Base-by-base conservation (phyloP, 129 eudicot species). In the Flaveria bidentis region DNA sequence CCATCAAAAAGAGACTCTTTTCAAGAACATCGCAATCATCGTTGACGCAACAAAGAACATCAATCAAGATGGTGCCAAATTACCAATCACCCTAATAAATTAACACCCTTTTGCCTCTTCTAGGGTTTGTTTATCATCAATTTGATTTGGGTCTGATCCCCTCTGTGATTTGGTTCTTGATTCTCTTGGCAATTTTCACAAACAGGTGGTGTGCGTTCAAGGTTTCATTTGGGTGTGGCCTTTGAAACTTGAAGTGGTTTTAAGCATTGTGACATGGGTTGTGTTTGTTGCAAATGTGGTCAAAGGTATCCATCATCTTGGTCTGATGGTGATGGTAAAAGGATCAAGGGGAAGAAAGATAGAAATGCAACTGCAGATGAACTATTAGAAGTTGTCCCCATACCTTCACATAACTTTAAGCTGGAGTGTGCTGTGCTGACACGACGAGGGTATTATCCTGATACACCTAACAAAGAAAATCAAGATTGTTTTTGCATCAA, bases 371-470 rank as follows among this genome's bases (percentile, higher is more conserved):
- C 77, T 42, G 76, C 86, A 15, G 84, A 88, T 41, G 87, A 67
- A 65, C 72, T 85, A 8, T n/a, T 86, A 18, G 92, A 86, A 36
- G 76, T 55, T 67, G 85, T 87, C 62, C 84, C 85, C 62, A 78
- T 94, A 26, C 97, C 98, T 44, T 88, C 96, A 3, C 98, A 94
- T 65, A 80, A 91, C 75, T 86, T 78, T 81, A 74, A 85, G 82
- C 81, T 94, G 74, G 89, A 90, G 82, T 94, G 85, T 82, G 87
- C 92, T 17, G 90, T 86, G 18, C 87, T 94, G 6, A 80, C 90
- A 11, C 90, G 87, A 12, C 79, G 96, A 5, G 98, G 98, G 7
- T 87, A 84, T 77, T 94, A 94, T 85, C 98, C 97, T 0, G 98
- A 94, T 14, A 52, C 84, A 41, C 96, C 95, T 0, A 91, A 88